Evolutionary conservation across 495 filamentous ascomycete species (phyloP).

Genomic region (Neurospora cerealis): DNA sequence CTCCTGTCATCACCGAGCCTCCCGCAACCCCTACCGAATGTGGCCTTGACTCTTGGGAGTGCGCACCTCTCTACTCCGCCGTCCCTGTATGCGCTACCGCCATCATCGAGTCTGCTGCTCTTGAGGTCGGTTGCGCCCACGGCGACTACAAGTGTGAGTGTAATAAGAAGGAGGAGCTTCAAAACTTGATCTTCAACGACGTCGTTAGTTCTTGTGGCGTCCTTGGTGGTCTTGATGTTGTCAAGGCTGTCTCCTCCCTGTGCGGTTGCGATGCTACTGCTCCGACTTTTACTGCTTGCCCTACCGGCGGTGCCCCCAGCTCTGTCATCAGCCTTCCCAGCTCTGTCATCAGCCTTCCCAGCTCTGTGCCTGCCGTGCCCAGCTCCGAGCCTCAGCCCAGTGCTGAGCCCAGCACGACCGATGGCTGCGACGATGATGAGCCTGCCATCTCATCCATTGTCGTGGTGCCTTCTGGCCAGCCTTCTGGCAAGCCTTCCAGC

Average conservation of each 20-base stretch:
- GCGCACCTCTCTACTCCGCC: neutral
- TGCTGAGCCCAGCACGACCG: neutral
- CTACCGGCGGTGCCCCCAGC: neutral
- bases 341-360: neutral
- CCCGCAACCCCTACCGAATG: neutral
- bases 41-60: neutral
- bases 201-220: too few relatives aligned
- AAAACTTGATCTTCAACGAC: neutral
- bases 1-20: neutral
- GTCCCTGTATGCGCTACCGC: neutral
- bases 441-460: neutral
- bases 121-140: neutral
- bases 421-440: neutral
- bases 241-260: neutral
- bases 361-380: neutral
- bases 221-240: neutral
- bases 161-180: neutral
- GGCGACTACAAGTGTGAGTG: slow-evolving; percentile 5
- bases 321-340: neutral
- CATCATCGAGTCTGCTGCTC: neutral
- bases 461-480: neutral
- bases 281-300: too few relatives aligned
- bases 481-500: neutral
- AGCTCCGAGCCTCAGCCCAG: neutral
- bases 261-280: neutral